phyloP scores from a whole-genome alignment of 192 early-diverging fungal species.

The Diversispora epigaea region DNA sequence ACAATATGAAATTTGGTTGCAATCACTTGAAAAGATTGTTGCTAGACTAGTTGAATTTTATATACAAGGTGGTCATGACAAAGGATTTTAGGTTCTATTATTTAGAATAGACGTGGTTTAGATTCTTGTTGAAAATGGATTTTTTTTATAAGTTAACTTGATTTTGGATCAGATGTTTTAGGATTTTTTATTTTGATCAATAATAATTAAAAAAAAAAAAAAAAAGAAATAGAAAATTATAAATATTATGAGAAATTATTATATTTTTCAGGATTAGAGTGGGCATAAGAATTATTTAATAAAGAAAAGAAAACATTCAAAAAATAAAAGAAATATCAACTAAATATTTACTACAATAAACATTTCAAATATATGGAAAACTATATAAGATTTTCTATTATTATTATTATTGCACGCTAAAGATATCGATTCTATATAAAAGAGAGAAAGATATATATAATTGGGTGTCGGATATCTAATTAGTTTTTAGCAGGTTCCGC shows the following conservation, averaged over 20 bases:
- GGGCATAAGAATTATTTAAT: too few relatives aligned
- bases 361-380: too few relatives aligned
- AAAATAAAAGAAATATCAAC: too few relatives aligned
- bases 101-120: neutral
- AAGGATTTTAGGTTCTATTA: constrained; percentile 8
- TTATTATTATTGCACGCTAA: neutral
- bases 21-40: constrained; percentile 72
- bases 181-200: neutral
- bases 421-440: neutral
- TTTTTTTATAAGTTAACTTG: neutral
- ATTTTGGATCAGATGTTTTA: too few relatives aligned
- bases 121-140: neutral
- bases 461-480: neutral
- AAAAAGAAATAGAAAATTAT: neutral
- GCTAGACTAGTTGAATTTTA: constrained; percentile 64
- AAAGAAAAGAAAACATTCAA: too few relatives aligned
- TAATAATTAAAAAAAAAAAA: neutral
- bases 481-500: constrained; percentile 27
- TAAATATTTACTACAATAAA: too few relatives aligned
- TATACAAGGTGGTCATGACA: constrained; percentile 31
- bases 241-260: neutral
- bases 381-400: too few relatives aligned
- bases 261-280: neutral
- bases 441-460: neutral
- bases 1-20: constrained; percentile 69